A percentile compares a stretch with the other conserved stretches of the same genome.
These are phyloP conservation scores for Pestalotiopsis sp. DNA, from an alignment of 2,329 filamentous ascomycete species.

Conservation along the genomic window DNA sequence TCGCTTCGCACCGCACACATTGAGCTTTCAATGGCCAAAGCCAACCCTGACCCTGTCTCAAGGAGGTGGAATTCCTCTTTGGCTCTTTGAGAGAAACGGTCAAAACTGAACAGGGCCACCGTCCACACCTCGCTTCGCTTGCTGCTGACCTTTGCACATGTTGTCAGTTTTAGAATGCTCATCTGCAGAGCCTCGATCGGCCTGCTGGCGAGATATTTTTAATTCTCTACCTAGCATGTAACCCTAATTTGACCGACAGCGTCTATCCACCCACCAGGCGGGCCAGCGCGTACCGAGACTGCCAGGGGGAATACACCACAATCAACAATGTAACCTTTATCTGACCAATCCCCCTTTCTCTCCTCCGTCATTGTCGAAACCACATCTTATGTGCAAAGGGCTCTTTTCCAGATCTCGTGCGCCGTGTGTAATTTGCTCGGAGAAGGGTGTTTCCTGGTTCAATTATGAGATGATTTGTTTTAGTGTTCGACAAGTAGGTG, in stretches of 20 bases:
- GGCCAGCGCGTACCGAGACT: neutral
- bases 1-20: neutral
- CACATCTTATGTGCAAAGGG: neutral
- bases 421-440: neutral
- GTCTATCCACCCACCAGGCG: neutral
- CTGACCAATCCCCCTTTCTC: neutral
- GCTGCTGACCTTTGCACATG: neutral
- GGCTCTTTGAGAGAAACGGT: neutral
- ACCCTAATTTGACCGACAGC: neutral
- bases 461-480: neutral
- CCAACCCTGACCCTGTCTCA: slow-evolving; percentile 6
- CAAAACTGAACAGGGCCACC: neutral
- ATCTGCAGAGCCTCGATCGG: neutral
- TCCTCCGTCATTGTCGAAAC: neutral
- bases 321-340: neutral
- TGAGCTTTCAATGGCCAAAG: neutral
- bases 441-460: neutral
- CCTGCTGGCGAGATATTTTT: slow-evolving; percentile 1
- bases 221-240: neutral
- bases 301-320: neutral
- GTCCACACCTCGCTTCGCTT: neutral
- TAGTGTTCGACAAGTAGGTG: neutral
- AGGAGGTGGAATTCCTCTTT: neutral
- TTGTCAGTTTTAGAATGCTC: slow-evolving; percentile 1
- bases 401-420: neutral